Conservation (phyloP, 2,329 filamentous ascomycete species). For the Aspergillus terreus region DNA sequence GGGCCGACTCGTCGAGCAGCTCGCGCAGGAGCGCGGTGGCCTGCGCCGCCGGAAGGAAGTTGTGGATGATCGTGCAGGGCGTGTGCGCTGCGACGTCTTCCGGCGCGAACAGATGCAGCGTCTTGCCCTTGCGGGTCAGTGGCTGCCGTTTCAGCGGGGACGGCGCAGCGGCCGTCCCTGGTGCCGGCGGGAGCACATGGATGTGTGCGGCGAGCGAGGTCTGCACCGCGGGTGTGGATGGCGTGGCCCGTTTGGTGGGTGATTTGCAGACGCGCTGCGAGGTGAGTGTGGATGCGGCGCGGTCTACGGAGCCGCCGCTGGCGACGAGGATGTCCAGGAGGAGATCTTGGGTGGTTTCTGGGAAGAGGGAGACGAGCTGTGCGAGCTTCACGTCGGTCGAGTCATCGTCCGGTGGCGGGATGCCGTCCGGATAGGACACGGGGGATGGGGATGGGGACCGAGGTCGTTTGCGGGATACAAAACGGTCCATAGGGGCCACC, state of each 20-base stretch:
- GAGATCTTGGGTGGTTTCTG: conserved; percentile 58
- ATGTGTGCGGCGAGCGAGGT: conserved; percentile 59
- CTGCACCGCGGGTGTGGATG: conserved; percentile 52
- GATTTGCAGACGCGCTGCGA: conserved; percentile 14
- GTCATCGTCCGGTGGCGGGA: conserved; percentile 54
- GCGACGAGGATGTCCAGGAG: conserved; percentile 76
- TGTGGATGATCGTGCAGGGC: conserved; percentile 87
- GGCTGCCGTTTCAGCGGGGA: conserved; percentile 9
- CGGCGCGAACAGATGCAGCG: conserved; percentile 78
- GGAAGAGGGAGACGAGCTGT: conserved; percentile 72
- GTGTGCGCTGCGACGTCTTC: conserved; percentile 77
- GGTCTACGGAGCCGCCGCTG: conserved; percentile 70
- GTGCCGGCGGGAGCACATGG: not conserved
- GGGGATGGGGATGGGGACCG: conserved; percentile 15
- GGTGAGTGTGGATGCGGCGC: conserved; percentile 57
- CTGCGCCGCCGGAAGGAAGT: conserved; percentile 70
- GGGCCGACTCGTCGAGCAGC: conserved; percentile 67
- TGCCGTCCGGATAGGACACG: conserved; percentile 11
- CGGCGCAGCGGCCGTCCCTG: too few relatives aligned
- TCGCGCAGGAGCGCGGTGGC: conserved; percentile 74
- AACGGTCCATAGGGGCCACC: conserved; percentile 37
- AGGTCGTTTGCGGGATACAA: conserved; percentile 35
- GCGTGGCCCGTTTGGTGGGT: conserved; percentile 35
- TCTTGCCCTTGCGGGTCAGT: conserved; percentile 74
- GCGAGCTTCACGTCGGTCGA: conserved; percentile 89